Evolutionary conservation across 176 grass and related monocot species (phyloP).

Genomic region (Themeda triandra): DNA sequence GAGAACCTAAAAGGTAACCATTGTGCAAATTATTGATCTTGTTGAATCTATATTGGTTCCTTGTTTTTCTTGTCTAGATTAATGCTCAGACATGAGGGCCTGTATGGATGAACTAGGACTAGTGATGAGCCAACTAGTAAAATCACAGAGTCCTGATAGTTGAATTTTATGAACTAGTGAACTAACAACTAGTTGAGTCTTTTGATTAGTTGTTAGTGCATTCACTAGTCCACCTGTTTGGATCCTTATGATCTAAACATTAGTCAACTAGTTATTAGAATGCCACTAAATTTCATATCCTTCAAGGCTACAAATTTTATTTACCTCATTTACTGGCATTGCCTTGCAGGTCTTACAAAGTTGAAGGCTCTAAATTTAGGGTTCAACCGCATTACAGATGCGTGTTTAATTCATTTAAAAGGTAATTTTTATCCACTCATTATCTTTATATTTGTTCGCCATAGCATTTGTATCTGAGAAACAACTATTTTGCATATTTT

Average conservation of each 20-base stretch:
- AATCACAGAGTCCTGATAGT: no score
- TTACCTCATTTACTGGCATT: neutral
- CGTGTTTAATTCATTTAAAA: conserved; percentile 79
- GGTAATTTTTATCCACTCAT: conserved; percentile 18
- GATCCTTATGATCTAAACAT: no score
- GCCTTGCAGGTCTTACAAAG: conserved; percentile 51
- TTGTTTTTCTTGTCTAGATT: conserved; percentile 16
- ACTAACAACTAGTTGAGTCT: no score
- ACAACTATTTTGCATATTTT: neutral
- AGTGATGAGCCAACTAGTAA: no score
- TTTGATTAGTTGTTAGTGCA: no score
- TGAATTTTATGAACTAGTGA: no score
- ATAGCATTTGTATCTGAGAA: neutral
- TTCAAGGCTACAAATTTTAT: neutral
- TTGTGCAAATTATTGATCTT: neutral
- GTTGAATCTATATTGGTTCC: neutral
- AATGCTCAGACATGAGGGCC: conserved; percentile 9
- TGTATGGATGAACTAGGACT: no score
- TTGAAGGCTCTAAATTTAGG: conserved; percentile 81
- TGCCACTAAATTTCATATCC: neutral
- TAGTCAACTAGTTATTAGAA: no score
- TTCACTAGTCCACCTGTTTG: no score
- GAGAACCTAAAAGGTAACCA: conserved; percentile 75
- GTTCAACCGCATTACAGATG: conserved; percentile 83
- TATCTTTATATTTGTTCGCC: conserved; percentile 5